These are phyloP conservation scores for Cladosporium sp. DNA, from an alignment of 2,329 filamentous ascomycete species.

Conservation along the genomic window DNA sequence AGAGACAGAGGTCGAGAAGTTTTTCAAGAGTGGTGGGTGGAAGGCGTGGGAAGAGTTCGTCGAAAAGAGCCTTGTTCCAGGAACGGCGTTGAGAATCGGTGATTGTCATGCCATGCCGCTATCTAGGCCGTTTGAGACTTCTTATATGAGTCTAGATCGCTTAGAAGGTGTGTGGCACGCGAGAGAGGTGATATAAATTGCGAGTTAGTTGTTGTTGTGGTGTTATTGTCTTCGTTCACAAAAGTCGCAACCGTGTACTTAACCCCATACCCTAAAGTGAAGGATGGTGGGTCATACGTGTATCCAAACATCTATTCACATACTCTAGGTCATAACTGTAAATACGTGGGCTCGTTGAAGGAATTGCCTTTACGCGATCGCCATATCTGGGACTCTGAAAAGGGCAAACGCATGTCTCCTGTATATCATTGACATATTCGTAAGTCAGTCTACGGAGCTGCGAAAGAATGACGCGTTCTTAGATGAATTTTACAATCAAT, in stretches of 20 bases:
- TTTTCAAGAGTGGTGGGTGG: constrained; percentile 29
- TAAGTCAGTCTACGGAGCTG: not conserved
- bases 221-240: not conserved
- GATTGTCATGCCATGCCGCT: constrained; percentile 1
- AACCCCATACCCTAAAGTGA: not conserved
- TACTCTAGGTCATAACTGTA: not conserved
- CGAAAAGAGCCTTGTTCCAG: constrained; percentile 35
- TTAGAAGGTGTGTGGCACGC: not conserved
- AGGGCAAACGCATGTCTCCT: not conserved
- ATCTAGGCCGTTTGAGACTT: not conserved
- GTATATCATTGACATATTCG: not conserved
- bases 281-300: not conserved
- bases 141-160: not conserved
- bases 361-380: not conserved
- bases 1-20: constrained; percentile 35
- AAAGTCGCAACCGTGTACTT: not conserved
- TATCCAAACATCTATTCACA: not conserved
- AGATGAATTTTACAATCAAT: not conserved
- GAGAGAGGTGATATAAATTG: not conserved
- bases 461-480: not conserved
- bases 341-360: not conserved
- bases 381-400: not conserved
- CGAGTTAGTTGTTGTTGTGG: not conserved
- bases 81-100: constrained; percentile 25
- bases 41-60: constrained; percentile 37